phyloP scores from a whole-genome alignment of 208 protist genomes.

The Herpetomonas samuelpessoai region DNA sequence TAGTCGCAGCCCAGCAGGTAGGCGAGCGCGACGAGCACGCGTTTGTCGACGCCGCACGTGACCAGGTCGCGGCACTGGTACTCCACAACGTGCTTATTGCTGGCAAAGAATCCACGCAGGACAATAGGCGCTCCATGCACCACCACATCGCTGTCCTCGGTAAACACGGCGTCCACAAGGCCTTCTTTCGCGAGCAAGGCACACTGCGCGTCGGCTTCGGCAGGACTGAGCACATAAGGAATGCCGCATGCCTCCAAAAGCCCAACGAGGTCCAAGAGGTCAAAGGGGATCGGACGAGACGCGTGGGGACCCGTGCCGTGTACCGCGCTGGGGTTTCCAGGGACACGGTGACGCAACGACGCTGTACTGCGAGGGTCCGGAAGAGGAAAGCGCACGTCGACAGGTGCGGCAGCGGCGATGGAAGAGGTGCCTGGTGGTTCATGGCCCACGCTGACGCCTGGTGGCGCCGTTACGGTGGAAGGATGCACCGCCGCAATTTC shows the following conservation, averaged over 20 bases:
- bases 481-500: too few species aligned
- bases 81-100: slow-evolving; percentile 56
- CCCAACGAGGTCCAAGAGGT: slow-evolving; percentile 70
- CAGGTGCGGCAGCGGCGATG: too few species aligned
- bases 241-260: slow-evolving; percentile 85
- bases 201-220: slow-evolving; percentile 95
- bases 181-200: slow-evolving; percentile 70
- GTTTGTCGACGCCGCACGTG: slow-evolving; percentile 74
- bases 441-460: too few species aligned
- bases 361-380: too few species aligned
- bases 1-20: slow-evolving; percentile 96
- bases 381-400: too few species aligned
- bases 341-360: too few species aligned
- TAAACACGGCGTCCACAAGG: slow-evolving; percentile 94
- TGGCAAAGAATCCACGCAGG: slow-evolving; percentile 91
- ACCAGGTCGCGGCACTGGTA: slow-evolving; percentile 58
- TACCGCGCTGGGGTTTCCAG: too few species aligned
- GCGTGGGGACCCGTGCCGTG: too few species aligned
- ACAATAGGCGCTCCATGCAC: slow-evolving; percentile 93
- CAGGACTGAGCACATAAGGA: slow-evolving; percentile 83
- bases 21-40: slow-evolving; percentile 85
- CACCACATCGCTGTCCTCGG: slow-evolving; percentile 96
- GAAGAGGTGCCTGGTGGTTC: too few species aligned
- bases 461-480: too few species aligned
- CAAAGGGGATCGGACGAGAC: slow-evolving; percentile 60